A percentile compares a stretch with the other conserved stretches of the same genome.
Conservation (phyloP, 371 early-diverging fungal species). For the Coemansia sp. region DNA sequence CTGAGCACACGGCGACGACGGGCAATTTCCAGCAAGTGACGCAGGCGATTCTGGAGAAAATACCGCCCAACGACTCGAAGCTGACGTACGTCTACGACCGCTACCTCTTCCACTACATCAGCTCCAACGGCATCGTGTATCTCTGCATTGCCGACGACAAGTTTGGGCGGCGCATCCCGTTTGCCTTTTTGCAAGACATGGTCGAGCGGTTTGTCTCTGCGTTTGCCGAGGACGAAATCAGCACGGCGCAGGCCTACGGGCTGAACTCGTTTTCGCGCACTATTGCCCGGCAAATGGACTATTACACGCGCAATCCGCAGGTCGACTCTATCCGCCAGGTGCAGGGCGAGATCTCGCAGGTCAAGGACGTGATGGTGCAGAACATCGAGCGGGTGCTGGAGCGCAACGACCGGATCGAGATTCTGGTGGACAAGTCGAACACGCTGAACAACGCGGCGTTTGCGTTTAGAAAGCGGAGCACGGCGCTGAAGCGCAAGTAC, state of each 20-base stretch:
- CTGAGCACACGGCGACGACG: conserved; percentile 75
- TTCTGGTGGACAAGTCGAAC: conserved; percentile 90
- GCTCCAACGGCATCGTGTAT: conserved; percentile 76
- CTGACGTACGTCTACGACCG: conserved; percentile 89
- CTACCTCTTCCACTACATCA: conserved; percentile 90
- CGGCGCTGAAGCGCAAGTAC: conserved; percentile 81
- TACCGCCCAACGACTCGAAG: conserved; percentile 86
- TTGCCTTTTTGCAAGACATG: conserved; percentile 86
- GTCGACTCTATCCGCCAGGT: conserved; percentile 81
- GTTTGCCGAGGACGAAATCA: conserved; percentile 62
- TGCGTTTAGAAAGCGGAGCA: conserved; percentile 87
- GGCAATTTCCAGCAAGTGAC: conserved; percentile 78
- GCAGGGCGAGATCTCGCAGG: conserved; percentile 88
- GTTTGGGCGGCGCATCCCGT: conserved; percentile 85
- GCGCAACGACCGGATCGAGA: conserved; percentile 88
- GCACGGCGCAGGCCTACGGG: conserved; percentile 70
- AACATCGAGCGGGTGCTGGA: conserved; percentile 92
- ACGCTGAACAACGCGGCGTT: conserved; percentile 83
- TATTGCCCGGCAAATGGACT: conserved; percentile 81
- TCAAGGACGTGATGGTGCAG: conserved; percentile 92
- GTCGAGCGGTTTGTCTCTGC: conserved; percentile 63
- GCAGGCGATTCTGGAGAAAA: conserved; percentile 86
- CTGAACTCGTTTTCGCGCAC: conserved; percentile 80
- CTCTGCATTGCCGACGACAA: conserved; percentile 89
- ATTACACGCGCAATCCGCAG: conserved; percentile 70